phyloP scores from a whole-genome alignment of 768 basidiomycete genomes.

The Galerina sulciceps region DNA sequence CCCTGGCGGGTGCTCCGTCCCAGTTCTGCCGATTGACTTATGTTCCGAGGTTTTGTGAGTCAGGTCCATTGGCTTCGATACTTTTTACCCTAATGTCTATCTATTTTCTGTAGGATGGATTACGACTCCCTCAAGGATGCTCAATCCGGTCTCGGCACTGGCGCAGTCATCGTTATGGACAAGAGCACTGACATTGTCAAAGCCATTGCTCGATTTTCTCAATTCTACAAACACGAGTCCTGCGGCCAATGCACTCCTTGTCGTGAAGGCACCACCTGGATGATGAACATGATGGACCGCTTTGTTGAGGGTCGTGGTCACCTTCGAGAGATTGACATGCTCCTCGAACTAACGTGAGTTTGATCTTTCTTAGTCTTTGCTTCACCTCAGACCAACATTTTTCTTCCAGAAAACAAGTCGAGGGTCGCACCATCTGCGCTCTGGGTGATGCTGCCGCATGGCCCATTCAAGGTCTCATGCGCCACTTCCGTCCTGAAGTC shows the following conservation, averaged over 20 bases:
- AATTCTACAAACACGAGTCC: slow-evolving; percentile 99
- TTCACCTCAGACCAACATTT: not conserved
- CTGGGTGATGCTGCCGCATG: slow-evolving; percentile 97
- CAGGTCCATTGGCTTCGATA: not conserved
- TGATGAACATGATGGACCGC: slow-evolving; percentile 99
- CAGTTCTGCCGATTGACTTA: slow-evolving; percentile 81
- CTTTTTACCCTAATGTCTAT: slow-evolving; percentile 7
- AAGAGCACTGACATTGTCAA: slow-evolving; percentile 94
- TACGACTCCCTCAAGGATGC: slow-evolving; percentile 97
- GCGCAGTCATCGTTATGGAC: slow-evolving; percentile 99
- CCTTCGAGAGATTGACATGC: slow-evolving; percentile 96
- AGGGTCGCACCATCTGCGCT: slow-evolving; percentile 96
- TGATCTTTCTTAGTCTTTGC: not conserved
- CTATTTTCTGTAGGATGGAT: slow-evolving; percentile 74
- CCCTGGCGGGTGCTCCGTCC: slow-evolving; percentile 94
- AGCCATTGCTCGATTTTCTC: slow-evolving; percentile 92
- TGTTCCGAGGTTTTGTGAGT: slow-evolving; percentile 90
- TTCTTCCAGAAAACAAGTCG: slow-evolving; percentile 83
- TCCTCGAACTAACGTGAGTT: slow-evolving; percentile 88
- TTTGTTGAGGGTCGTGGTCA: slow-evolving; percentile 92
- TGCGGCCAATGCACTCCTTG: slow-evolving; percentile 98
- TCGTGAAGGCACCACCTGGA: slow-evolving; percentile 96
- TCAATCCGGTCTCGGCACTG: slow-evolving; percentile 95
- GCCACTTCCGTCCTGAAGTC: slow-evolving; percentile 95
- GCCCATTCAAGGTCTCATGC: slow-evolving; percentile 98